Evolutionary conservation across 345 rosid species (phyloP).

Genomic region (Acer campestre): DNA sequence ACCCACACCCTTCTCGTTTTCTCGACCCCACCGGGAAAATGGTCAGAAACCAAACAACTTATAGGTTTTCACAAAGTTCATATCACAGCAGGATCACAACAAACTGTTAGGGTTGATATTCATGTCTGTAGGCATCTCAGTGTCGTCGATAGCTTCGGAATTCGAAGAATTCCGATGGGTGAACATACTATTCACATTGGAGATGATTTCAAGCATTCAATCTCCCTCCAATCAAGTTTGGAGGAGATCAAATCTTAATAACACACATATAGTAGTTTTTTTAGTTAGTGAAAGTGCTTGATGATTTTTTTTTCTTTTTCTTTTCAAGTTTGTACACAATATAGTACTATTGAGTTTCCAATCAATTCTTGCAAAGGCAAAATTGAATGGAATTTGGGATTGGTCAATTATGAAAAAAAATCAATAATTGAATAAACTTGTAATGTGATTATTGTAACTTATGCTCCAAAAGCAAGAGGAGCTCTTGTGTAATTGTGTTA

Average conservation of each 20-base stretch:
- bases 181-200: conserved; percentile 73
- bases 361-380: conserved; percentile 8
- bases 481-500: neutral
- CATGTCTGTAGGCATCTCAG: conserved; percentile 82
- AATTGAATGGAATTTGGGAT: conserved; percentile 8
- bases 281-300: neutral
- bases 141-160: conserved; percentile 70
- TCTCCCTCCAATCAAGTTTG: conserved; percentile 59
- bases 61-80: conserved; percentile 72
- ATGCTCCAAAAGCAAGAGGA: neutral
- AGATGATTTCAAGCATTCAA: conserved; percentile 78
- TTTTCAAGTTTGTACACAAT: neutral
- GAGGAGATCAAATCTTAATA: conserved; percentile 32
- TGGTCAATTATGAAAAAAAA: neutral
- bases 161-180: conserved; percentile 89
- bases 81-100: conserved; percentile 54
- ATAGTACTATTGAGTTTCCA: conserved; percentile 6
- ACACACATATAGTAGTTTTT: neutral
- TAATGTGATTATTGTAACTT: neutral
- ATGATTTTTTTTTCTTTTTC: neutral
- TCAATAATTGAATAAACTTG: neutral
- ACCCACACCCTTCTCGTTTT: conserved; percentile 74
- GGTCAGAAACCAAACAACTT: conserved; percentile 58
- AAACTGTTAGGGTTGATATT: conserved; percentile 46
- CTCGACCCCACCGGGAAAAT: conserved; percentile 53